Conservation (phyloP, 1,284 basidiomycete genomes). For the Trametes sp. region DNA sequence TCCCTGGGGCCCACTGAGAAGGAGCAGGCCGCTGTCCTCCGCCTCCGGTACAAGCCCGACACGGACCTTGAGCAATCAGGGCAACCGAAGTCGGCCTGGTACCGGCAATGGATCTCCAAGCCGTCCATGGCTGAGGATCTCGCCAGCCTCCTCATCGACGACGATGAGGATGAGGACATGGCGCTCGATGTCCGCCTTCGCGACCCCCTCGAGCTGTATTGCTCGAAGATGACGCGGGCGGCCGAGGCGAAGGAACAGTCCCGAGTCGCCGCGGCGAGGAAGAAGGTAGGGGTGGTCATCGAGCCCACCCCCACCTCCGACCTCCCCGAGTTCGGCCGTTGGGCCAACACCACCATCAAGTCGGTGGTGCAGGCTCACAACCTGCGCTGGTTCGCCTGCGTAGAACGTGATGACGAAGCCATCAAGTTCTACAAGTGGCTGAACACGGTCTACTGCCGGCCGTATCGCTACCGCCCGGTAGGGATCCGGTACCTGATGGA, state of each 20-base stretch:
- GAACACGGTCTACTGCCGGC: background rate
- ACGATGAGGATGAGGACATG: background rate
- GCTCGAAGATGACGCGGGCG: background rate
- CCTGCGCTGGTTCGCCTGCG: background rate
- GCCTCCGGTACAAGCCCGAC: background rate
- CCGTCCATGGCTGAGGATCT: background rate
- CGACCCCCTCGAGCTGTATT: background rate
- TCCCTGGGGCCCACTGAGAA: background rate
- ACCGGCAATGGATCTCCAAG: background rate
- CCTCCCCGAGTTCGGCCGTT: background rate
- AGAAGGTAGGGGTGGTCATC: background rate
- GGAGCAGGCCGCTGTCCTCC: background rate
- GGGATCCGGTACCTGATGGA: background rate
- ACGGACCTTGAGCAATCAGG: background rate
- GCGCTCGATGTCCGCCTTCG: too few species aligned
- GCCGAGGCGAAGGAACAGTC: background rate
- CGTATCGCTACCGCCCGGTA: background rate
- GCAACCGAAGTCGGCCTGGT: background rate
- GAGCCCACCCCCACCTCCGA: background rate
- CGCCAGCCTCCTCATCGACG: background rate
- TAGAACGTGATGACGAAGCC: background rate
- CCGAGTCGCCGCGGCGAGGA: background rate
- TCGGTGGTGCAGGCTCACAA: conserved; percentile 2
- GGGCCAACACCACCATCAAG: background rate
- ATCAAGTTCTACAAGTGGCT: background rate